Base-by-base conservation (phyloP, 1,139 yeast species). In the Candida sp. region DNA sequence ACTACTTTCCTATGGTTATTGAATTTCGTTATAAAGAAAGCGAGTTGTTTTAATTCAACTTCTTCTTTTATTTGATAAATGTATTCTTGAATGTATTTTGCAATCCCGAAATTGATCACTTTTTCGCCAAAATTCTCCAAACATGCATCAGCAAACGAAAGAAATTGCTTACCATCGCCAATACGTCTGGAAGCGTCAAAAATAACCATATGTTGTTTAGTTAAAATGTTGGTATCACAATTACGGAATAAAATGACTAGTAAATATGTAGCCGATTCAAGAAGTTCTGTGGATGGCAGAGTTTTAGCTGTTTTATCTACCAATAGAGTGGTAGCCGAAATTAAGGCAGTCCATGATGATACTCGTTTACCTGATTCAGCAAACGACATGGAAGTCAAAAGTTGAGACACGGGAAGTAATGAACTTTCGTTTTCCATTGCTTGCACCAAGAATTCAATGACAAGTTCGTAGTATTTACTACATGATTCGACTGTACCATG, bases 291-390 rank as follows among this genome's bases (percentile, higher is more conserved):
- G 12, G 48, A 30, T 15, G 40, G 35, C 5, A 51, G 35, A 34
- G 48, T 54, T 5, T 43, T 45, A 21, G 52, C 44, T 5, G 50
- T 35, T 35, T 49, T 54, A 5, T 43, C 46, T 15, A 52, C 43
- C 23, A 63, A 50, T 5, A 23, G 12, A 15, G 49, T 49, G 8
- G 54, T 45, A 4, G 58, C 46, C 2, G 50, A 42, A 9, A 65
- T 39, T 44, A 64, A 33, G 21, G 55, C 43, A 37, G 48, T 43
- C 84, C 84, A 80, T 46, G 70, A 63, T 2, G 68, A 56, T 5
- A 83, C 73, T 53, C 82, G 84, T 47, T 64, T 74, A 53, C 93
- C 93, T 34, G 88, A 81, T 47, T 84, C 90, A 1, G 87, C 81
- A 61, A 83, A 85, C 0, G 74, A 57, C 40, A 84, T 56, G 0